These are phyloP conservation scores for Candida ficus DNA, from an alignment of 805 yeast genomes.

Conservation along the genomic window DNA sequence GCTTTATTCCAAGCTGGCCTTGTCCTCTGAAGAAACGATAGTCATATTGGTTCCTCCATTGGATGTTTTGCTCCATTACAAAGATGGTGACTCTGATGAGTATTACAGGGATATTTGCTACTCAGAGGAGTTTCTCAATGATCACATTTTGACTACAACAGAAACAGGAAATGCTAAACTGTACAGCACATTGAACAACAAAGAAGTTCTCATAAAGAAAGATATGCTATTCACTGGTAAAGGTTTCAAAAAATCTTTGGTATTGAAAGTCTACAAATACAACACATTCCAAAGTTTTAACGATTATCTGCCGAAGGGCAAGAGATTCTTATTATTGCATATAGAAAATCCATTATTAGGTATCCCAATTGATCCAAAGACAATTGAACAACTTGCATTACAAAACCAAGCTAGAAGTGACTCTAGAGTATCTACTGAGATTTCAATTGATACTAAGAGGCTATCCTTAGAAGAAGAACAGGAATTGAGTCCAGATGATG, in stretches of 20 bases:
- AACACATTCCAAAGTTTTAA: conserved; percentile 47
- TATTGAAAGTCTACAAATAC: conserved; percentile 38
- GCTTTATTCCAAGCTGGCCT: conserved; percentile 37
- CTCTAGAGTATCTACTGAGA: not conserved
- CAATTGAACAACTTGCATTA: not conserved
- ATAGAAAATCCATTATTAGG: conserved; percentile 56
- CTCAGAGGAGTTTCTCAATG: conserved; percentile 52
- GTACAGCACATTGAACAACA: conserved; percentile 50
- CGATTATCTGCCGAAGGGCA: conserved; percentile 53
- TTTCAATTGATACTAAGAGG: not conserved
- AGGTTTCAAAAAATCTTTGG: conserved; percentile 47
- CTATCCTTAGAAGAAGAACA: not conserved
- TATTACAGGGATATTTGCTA: conserved; percentile 49
- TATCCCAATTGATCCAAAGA: conserved; percentile 12
- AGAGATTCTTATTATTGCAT: conserved; percentile 49
- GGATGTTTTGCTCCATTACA: conserved; percentile 34
- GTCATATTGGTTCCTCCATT: conserved; percentile 66
- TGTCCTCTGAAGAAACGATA: conserved; percentile 34
- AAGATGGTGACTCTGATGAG: conserved; percentile 33
- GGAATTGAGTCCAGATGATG: not conserved
- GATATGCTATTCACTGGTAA: conserved; percentile 50
- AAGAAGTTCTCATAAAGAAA: conserved; percentile 50
- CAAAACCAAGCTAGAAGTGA: conserved; percentile 5
- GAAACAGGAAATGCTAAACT: conserved; percentile 31
- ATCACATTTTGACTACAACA: conserved; percentile 50